phyloP scores from a whole-genome alignment of 2,329 filamentous ascomycete genomes.

The Hawksworthiomyces lignivorus region DNA sequence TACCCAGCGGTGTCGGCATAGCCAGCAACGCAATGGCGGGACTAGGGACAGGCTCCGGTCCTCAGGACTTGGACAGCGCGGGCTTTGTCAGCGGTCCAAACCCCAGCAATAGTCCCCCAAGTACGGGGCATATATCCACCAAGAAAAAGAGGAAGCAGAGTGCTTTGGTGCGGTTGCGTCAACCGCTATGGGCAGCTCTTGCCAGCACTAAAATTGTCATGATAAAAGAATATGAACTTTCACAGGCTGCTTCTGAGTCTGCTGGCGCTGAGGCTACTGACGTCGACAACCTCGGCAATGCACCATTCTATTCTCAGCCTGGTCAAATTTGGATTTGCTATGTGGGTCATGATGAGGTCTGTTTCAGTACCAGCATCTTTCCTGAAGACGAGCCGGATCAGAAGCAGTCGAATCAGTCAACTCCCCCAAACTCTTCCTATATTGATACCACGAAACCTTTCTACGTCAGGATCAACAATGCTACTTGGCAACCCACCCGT shows the following conservation, averaged over 20 bases:
- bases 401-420: conserved; percentile 22
- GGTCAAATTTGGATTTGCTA: conserved; percentile 76
- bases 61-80: background rate
- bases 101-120: background rate
- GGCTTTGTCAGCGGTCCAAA: background rate
- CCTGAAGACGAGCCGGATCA: conserved; percentile 28
- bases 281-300: conserved; percentile 68
- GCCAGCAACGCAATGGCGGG: background rate
- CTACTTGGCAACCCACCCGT: conserved; percentile 69
- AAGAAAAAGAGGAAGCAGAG: conserved; percentile 89
- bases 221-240: conserved; percentile 83
- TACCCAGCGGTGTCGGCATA: background rate
- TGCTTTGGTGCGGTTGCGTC: conserved; percentile 80
- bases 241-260: conserved; percentile 65
- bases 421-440: conserved; percentile 29
- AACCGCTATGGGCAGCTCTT: conserved; percentile 89
- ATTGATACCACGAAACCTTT: conserved; percentile 68
- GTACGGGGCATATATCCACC: conserved; percentile 39
- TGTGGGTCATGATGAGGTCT: conserved; percentile 69
- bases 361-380: conserved; percentile 66
- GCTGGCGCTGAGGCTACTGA: conserved; percentile 68
- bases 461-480: conserved; percentile 70
- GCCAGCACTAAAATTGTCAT: conserved; percentile 96
- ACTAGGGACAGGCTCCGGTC: background rate
- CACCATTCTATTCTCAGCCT: conserved; percentile 61